Evolutionary conservation across 2,329 filamentous ascomycete genomes (phyloP).

Genomic region (Pseudogymnoascus sp.): DNA sequence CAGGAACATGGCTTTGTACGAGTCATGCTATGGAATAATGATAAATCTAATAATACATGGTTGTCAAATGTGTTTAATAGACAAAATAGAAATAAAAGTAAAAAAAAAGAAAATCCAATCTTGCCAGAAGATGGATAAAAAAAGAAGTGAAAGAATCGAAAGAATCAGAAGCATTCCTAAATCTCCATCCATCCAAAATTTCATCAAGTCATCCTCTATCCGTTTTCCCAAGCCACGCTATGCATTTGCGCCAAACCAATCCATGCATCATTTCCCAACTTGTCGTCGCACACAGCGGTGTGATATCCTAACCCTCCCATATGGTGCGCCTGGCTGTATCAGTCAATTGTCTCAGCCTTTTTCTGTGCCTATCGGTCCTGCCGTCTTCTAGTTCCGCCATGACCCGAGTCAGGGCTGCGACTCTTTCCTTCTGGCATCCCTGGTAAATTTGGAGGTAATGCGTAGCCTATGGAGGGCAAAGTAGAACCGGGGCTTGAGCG

Average conservation of each 20-base stretch:
- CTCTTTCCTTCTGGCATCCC: not conserved
- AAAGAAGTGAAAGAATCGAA: not conserved
- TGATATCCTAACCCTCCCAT: not conserved
- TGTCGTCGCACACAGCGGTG: not conserved
- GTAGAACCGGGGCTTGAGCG: slow-evolving; percentile 35
- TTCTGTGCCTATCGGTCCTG: not conserved
- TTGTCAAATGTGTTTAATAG: slow-evolving; percentile 15
- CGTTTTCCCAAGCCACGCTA: not conserved
- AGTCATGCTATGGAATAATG: slow-evolving; percentile 1
- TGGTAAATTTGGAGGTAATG: not conserved
- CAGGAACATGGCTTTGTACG: not conserved
- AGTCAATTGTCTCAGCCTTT: not conserved
- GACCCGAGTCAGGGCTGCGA: not conserved
- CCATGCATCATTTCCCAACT: not conserved
- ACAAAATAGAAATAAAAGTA: slow-evolving; percentile 13
- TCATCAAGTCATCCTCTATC: not conserved
- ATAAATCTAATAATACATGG: slow-evolving; percentile 6
- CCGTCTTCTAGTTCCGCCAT: slow-evolving; percentile 1
- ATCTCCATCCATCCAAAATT: not conserved
- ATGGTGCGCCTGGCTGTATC: not conserved
- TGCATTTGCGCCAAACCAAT: not conserved
- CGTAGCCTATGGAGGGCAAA: slow-evolving; percentile 24
- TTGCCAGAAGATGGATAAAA: slow-evolving; percentile 17
- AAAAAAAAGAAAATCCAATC: slow-evolving; percentile 12
- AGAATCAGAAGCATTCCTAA: not conserved